Percentiles rank a stretch among this genome's conserved stretches.
These are phyloP conservation scores for Phtheirospermum japonicum DNA, from an alignment of 257 asterid species.

Conservation along the genomic window DNA sequence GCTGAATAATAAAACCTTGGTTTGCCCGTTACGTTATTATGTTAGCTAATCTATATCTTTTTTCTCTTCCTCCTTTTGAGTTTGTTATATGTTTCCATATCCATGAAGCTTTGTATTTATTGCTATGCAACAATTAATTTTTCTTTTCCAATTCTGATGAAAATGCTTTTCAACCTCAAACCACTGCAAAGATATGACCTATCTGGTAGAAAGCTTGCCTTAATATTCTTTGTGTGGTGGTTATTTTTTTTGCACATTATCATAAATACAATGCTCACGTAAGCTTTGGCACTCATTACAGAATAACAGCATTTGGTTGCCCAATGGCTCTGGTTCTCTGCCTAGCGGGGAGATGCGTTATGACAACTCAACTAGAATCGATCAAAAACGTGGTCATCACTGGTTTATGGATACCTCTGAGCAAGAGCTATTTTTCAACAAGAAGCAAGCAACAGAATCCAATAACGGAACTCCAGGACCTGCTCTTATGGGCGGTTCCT, in stretches of 20 bases:
- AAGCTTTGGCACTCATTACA: conserved; percentile 43
- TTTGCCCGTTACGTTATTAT: conserved; percentile 12
- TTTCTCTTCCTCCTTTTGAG: neutral
- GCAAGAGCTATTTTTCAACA: conserved; percentile 40
- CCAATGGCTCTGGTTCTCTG: conserved; percentile 44
- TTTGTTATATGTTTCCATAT: neutral
- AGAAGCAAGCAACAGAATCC: conserved; percentile 63
- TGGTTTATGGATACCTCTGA: conserved; percentile 44
- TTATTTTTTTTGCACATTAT: too few species aligned
- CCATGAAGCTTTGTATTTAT: conserved; percentile 7
- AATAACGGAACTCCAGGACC: conserved; percentile 33
- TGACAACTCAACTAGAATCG: conserved; percentile 40
- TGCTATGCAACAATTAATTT: neutral
- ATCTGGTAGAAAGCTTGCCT: conserved; percentile 6
- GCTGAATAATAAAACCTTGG: conserved; percentile 3
- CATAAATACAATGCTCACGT: conserved; percentile 19
- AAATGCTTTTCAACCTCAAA: conserved; percentile 21
- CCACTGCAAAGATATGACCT: neutral
- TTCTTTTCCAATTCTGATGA: neutral
- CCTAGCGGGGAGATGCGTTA: conserved; percentile 38
- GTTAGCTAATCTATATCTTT: neutral
- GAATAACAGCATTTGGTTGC: conserved; percentile 44
- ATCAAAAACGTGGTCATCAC: conserved; percentile 53
- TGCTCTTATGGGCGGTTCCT: conserved; percentile 35
- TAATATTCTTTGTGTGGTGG: neutral